Evolutionary conservation across 371 early-diverging fungal genomes (phyloP).

Genomic region (Syncephalastrum sp.): DNA sequence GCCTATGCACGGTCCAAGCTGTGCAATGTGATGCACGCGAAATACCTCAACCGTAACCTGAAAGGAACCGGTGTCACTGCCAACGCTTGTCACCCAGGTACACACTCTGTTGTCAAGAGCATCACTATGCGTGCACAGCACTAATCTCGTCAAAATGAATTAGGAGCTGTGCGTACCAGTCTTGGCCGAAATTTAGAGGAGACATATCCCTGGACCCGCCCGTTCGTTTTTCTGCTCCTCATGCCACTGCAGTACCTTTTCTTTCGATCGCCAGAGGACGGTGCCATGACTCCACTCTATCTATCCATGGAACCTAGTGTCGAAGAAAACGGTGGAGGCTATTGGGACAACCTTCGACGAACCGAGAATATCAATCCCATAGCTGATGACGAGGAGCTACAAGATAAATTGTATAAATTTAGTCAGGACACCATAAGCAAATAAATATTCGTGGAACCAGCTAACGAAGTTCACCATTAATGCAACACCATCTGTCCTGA

Average conservation of each 20-base stretch:
- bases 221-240: constrained; percentile 1
- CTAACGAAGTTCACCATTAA: too few relatives aligned
- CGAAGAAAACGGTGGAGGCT: constrained; percentile 2
- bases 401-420: constrained; percentile 4
- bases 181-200: constrained; percentile 3
- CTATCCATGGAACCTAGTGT: constrained; percentile 10
- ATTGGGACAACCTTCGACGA: constrained; percentile 5
- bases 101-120: neutral
- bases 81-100: constrained; percentile 62
- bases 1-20: constrained; percentile 62
- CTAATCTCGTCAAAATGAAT: neutral
- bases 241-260: constrained; percentile 9
- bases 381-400: neutral
- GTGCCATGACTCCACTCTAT: constrained; percentile 19
- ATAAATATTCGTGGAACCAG: neutral
- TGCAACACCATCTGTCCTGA: too few relatives aligned
- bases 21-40: constrained; percentile 66
- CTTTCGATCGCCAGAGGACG: constrained; percentile 15
- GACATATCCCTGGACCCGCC: constrained; percentile 1
- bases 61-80: constrained; percentile 38
- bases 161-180: constrained; percentile 5
- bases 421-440: neutral
- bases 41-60: constrained; percentile 45
- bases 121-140: too few relatives aligned
- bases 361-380: neutral